A percentile compares a stretch with the other conserved stretches of the same genome.
phyloP scores from a whole-genome alignment of 2,329 filamentous ascomycete genomes.

The Fusarium begoniae region DNA sequence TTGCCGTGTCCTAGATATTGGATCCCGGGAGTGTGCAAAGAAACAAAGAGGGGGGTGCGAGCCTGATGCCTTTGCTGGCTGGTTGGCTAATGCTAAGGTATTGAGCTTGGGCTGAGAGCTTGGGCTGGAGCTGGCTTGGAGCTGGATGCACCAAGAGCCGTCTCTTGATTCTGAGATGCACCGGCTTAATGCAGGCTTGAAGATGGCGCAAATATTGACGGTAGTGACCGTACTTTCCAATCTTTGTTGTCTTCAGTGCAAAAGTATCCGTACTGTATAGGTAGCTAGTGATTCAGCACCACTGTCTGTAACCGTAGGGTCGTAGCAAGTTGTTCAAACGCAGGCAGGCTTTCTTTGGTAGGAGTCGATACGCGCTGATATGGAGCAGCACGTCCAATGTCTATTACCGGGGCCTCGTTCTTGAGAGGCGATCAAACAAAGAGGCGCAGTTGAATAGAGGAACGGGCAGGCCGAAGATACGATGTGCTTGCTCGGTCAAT shows the following conservation, averaged over 20 bases:
- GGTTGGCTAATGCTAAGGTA: slow-evolving; percentile 12
- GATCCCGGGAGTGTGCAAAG: not conserved
- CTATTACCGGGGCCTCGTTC: not conserved
- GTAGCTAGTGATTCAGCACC: not conserved
- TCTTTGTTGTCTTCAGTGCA: not conserved
- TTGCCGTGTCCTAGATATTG: slow-evolving; percentile 5
- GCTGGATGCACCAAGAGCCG: slow-evolving; percentile 16
- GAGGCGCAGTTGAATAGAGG: slow-evolving; percentile 18
- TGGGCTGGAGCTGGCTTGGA: slow-evolving; percentile 25
- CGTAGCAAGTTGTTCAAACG: not conserved
- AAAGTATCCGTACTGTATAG: not conserved
- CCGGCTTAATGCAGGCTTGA: slow-evolving; percentile 10
- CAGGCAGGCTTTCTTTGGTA: slow-evolving; percentile 6
- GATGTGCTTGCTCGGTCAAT: not conserved
- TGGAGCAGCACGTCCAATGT: slow-evolving; percentile 4
- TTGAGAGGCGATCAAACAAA: slow-evolving; percentile 16
- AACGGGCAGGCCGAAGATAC: not conserved
- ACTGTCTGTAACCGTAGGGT: not conserved
- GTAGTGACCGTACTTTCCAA: not conserved
- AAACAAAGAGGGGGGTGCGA: slow-evolving; percentile 20
- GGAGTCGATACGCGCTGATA: slow-evolving; percentile 16
- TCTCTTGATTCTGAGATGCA: slow-evolving; percentile 2
- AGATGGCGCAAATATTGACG: not conserved
- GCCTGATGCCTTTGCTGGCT: slow-evolving; percentile 14
- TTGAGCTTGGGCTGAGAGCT: slow-evolving; percentile 27